A percentile compares a stretch with the other conserved stretches of the same genome.
Conservation (phyloP, 139 green algal genomes). For the Coelastrella sp. region DNA sequence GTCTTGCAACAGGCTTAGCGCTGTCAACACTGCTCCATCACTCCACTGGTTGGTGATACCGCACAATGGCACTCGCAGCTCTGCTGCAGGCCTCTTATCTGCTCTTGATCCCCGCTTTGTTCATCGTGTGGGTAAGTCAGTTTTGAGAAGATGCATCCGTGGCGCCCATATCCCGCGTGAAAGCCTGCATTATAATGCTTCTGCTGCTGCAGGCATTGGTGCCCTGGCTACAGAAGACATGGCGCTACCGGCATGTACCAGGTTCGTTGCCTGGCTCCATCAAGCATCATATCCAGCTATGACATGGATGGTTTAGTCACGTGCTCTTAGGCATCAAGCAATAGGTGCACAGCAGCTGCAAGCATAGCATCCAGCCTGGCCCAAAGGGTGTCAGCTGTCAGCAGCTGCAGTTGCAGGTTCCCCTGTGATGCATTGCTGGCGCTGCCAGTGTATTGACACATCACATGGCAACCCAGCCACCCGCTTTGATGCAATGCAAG, state of each 20-base stretch:
- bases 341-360: too few species aligned
- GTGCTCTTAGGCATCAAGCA: too few species aligned
- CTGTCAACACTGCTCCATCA: neutral
- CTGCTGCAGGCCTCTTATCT: neutral
- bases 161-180: neutral
- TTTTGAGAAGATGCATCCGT: neutral
- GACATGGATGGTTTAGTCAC: too few species aligned
- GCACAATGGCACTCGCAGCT: neutral
- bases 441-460: neutral
- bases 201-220: neutral
- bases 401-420: too few species aligned
- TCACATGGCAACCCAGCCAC: neutral
- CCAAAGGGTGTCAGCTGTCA: too few species aligned
- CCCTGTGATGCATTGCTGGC: too few species aligned
- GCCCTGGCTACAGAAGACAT: conserved; percentile 11
- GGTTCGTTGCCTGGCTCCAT: neutral
- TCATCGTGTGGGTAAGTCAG: neutral
- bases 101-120: neutral
- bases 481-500: neutral
- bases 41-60: neutral
- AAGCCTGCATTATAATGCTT: neutral
- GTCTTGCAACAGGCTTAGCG: neutral
- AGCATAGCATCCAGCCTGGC: too few species aligned
- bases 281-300: neutral
- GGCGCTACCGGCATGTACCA: conserved; percentile 35